Percentiles rank a stretch among this genome's conserved stretches.
Conservation (phyloP, 2,329 filamentous ascomycete genomes). For the Aspergillus quadrilineatus region DNA sequence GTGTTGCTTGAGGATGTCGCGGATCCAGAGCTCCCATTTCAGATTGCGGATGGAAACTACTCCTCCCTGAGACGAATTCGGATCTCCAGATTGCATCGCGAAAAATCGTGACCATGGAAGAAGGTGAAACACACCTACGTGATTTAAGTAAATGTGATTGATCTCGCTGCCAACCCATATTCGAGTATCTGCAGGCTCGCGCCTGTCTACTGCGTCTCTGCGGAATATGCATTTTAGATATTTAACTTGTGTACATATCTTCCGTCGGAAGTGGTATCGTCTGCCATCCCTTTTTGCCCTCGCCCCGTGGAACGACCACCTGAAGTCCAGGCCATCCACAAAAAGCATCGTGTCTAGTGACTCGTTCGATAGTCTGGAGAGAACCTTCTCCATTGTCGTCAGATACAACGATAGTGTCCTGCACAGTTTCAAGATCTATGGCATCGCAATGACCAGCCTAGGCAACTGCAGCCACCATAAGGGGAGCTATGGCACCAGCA, state of each 20-base stretch:
- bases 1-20: neutral
- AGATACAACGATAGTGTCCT: conserved; percentile 41
- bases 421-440: conserved; percentile 34
- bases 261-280: conserved; percentile 30
- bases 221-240: neutral
- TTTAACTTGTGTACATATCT: neutral
- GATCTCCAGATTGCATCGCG: too few relatives aligned
- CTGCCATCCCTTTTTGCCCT: conserved; percentile 48
- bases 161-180: too few relatives aligned
- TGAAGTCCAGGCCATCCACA: conserved; percentile 46
- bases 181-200: too few relatives aligned
- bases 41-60: conserved; percentile 5
- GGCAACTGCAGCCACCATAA: neutral
- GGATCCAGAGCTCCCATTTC: conserved; percentile 1
- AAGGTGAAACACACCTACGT: too few relatives aligned
- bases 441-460: neutral
- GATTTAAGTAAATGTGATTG: too few relatives aligned
- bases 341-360: conserved; percentile 45
- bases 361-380: conserved; percentile 39
- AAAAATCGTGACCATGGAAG: too few relatives aligned
- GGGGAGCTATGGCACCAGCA: neutral
- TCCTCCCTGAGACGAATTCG: too few relatives aligned
- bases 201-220: too few relatives aligned
- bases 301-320: conserved; percentile 43
- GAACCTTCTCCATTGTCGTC: conserved; percentile 30